Base-by-base conservation (phyloP, 2,329 filamentous ascomycete species). In the Trichophyton mentagrophytes region DNA sequence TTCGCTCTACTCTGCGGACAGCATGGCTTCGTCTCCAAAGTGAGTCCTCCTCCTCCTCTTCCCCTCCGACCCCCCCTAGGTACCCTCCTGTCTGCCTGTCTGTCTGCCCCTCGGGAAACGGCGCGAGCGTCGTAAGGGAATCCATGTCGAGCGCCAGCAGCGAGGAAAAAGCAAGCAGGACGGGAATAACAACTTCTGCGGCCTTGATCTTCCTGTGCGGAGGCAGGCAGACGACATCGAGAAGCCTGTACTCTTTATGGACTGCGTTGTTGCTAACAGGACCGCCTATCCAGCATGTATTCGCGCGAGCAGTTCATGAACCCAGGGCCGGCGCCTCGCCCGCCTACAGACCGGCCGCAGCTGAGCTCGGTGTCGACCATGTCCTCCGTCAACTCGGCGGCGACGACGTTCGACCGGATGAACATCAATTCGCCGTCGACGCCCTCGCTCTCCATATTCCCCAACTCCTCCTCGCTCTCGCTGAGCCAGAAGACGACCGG, bases 311-410 rank as follows among this genome's bases (percentile, higher is more conserved):
- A 85, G 68, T 97, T 97, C 78, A 95, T 97, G 88, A 97, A 97
- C 75, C 90, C 93, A 64, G 90, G 93, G 66, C 92, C 93, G 68
- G 92, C 93, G 67, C 93, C 93, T 66, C 87, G 88, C 69, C 92
- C 93, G 63, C 93, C 92, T 20, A 86, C 82, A 63, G 89, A 93
- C 70, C 85, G 89, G 69, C 89, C 90, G 63, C 86, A 89, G 70
- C 83, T 96, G 66, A 85, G 86, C 68, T 81, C 95, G 63, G 90
- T 88, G 84, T 64, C 78, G 68, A 81, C 95, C 63, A 90, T 88
- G 84, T 64, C 78, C 68, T 89, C 85, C 71, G 79, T 89, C 22
- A 84, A 87, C 15, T 87, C 86, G 64, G 91, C 85, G 75, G 68
- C 72, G 25, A 89, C 92, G 79, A 87, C 86, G 62, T 77, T 78